Evolutionary conservation across 2,329 filamentous ascomycete genomes (phyloP).

Genomic region (Calonectria crousiana): DNA sequence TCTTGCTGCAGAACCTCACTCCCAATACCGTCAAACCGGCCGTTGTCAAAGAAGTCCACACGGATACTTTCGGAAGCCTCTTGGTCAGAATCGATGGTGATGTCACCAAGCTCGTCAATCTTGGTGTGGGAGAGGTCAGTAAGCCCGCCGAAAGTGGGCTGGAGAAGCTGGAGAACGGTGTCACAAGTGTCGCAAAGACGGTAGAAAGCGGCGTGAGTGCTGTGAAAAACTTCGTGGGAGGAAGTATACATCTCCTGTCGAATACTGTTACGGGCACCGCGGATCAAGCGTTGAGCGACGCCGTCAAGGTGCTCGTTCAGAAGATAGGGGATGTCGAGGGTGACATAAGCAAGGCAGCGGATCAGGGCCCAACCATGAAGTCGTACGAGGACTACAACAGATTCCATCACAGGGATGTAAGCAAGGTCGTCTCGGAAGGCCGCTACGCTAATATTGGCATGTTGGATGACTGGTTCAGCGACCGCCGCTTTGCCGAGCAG

Average conservation of each 20-base stretch:
- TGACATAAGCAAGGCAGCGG: background rate
- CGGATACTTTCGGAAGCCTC: background rate
- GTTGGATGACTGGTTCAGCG: conserved; percentile 56
- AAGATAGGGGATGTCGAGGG: background rate
- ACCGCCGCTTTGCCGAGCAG: conserved; percentile 59
- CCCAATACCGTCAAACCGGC: background rate
- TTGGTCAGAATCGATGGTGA: background rate
- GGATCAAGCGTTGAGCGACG: too few species aligned
- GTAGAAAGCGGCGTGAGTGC: too few species aligned
- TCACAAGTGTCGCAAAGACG: too few species aligned
- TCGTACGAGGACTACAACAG: background rate
- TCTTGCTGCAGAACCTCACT: background rate
- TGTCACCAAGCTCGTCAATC: background rate
- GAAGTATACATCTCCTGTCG: too few species aligned
- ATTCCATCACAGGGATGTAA: background rate
- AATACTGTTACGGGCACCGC: too few species aligned
- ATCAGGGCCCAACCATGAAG: background rate
- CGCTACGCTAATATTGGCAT: conserved; percentile 46
- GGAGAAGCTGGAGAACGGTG: background rate
- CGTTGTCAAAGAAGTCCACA: background rate
- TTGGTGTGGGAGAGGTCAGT: background rate
- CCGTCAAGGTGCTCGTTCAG: background rate
- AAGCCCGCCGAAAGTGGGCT: background rate
- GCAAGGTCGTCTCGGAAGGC: background rate
- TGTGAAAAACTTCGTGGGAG: too few species aligned